phyloP scores from a whole-genome alignment of 495 filamentous ascomycete species.

The Saxophila tyrrhenica region DNA sequence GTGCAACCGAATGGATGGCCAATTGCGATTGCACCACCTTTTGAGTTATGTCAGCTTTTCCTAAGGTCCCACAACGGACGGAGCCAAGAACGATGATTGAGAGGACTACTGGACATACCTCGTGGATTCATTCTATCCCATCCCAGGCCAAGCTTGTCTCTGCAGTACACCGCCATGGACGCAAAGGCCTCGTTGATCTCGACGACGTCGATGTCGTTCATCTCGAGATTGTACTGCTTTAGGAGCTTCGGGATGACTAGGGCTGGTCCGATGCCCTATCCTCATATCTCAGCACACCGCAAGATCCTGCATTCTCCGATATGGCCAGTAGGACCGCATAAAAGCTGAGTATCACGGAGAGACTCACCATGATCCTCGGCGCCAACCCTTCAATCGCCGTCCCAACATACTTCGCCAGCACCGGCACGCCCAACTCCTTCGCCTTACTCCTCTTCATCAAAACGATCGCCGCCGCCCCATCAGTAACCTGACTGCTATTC shows the following conservation, averaged over 20 bases:
- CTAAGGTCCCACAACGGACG: too few species aligned
- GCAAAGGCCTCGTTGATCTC: slow-evolving; percentile 27
- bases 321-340: too few species aligned
- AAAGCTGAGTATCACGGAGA: too few species aligned
- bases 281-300: too few species aligned
- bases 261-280: slow-evolving; percentile 18
- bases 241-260: slow-evolving; percentile 18
- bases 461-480: slow-evolving; percentile 20
- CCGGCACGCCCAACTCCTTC: slow-evolving; percentile 14
- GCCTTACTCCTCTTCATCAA: slow-evolving; percentile 20
- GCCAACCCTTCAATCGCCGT: slow-evolving; percentile 17
- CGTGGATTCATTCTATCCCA: slow-evolving; percentile 20
- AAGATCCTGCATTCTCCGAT: too few species aligned
- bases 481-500: slow-evolving; percentile 23
- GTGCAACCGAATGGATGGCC: slow-evolving; percentile 11
- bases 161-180: slow-evolving; percentile 20
- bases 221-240: slow-evolving; percentile 16
- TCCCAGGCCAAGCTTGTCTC: slow-evolving; percentile 17
- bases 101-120: too few species aligned
- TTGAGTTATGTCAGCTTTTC: too few species aligned
- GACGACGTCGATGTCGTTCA: slow-evolving; percentile 22
- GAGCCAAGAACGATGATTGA: too few species aligned
- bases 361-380: slow-evolving; percentile 21
- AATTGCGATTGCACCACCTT: slow-evolving; percentile 24
- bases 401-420: slow-evolving; percentile 20